These are phyloP conservation scores for Penicillium bialowiezense DNA, from an alignment of 495 filamentous ascomycete genomes.

Conservation along the genomic window DNA sequence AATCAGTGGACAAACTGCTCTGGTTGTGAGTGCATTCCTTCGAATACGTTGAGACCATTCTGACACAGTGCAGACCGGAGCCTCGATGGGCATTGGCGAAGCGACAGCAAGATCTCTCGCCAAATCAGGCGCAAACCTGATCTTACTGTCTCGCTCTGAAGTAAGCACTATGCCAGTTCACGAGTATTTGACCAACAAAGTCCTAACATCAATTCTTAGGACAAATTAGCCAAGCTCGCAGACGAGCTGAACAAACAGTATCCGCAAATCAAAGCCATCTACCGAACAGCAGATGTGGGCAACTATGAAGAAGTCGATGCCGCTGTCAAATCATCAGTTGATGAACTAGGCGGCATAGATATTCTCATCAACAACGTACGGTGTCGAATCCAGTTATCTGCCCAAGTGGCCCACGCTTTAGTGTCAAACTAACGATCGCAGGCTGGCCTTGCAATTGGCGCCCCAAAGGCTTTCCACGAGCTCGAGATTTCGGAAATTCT, in stretches of 20 bases:
- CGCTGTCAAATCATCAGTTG: constrained; percentile 12
- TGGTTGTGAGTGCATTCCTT: too few species aligned
- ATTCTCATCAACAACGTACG: too few species aligned
- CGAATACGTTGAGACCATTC: too few species aligned
- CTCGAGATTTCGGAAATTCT: constrained; percentile 24
- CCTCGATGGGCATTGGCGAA: constrained; percentile 17
- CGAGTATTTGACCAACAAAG: too few species aligned
- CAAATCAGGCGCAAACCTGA: constrained; percentile 2
- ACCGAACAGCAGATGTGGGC: constrained; percentile 22
- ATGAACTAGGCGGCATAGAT: too few species aligned
- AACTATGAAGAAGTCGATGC: constrained; percentile 23
- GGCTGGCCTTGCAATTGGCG: constrained; percentile 38
- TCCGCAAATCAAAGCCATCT: constrained; percentile 10
- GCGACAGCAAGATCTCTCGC: constrained; percentile 7
- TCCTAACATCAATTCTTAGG: constrained; percentile 7
- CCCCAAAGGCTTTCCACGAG: constrained; percentile 24
- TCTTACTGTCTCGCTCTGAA: constrained; percentile 9
- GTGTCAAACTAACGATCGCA: neutral
- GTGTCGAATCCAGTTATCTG: too few species aligned
- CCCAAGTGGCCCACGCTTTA: neutral
- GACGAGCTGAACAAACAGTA: constrained; percentile 6
- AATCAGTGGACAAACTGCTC: too few species aligned
- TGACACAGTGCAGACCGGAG: constrained; percentile 7
- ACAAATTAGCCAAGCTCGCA: constrained; percentile 24
- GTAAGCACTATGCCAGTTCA: neutral